A percentile compares a stretch with the other conserved stretches of the same genome.
Evolutionary conservation across 176 grass and related monocot species (phyloP).

Genomic region (Phoenix dactylifera): DNA sequence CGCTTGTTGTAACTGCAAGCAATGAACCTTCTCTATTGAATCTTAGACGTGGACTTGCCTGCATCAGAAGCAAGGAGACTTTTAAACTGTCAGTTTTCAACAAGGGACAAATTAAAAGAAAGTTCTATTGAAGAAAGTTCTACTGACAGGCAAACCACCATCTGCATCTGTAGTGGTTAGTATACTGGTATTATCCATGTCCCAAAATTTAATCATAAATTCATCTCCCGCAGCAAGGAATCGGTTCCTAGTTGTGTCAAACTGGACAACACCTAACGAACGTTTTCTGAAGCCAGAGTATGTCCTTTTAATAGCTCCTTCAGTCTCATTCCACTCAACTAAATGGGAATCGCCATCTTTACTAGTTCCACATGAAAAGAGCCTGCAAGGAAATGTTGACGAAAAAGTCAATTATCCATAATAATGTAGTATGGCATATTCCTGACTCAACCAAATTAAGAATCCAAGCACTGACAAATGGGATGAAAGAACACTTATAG

Average conservation of each 20-base stretch:
- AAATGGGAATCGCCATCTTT: slow-evolving; percentile 97
- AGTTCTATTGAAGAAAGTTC: neutral
- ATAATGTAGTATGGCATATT: neutral
- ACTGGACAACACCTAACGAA: slow-evolving; percentile 80
- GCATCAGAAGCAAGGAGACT: slow-evolving; percentile 11
- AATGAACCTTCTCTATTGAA: slow-evolving; percentile 98
- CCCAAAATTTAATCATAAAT: slow-evolving; percentile 95
- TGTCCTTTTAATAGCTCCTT: slow-evolving; percentile 89
- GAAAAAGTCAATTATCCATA: neutral
- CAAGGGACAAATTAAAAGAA: neutral
- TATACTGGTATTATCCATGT: slow-evolving; percentile 90
- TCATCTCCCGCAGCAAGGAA: slow-evolving; percentile 99
- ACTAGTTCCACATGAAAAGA: slow-evolving; percentile 96
- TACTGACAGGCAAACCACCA: slow-evolving; percentile 82
- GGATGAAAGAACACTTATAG: neutral
- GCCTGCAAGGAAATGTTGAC: slow-evolving; percentile 35
- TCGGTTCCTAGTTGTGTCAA: slow-evolving; percentile 83
- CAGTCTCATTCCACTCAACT: slow-evolving; percentile 98
- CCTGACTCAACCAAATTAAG: no score
- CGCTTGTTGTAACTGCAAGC: slow-evolving; percentile 81
- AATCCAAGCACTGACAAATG: no score
- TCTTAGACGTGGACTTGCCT: slow-evolving; percentile 93
- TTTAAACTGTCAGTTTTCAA: slow-evolving; percentile 9
- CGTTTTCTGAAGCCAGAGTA: slow-evolving; percentile 90
- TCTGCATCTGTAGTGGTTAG: slow-evolving; percentile 75